These are phyloP conservation scores for Penicillium canescens DNA, from an alignment of 495 filamentous ascomycete genomes.

Conservation along the genomic window DNA sequence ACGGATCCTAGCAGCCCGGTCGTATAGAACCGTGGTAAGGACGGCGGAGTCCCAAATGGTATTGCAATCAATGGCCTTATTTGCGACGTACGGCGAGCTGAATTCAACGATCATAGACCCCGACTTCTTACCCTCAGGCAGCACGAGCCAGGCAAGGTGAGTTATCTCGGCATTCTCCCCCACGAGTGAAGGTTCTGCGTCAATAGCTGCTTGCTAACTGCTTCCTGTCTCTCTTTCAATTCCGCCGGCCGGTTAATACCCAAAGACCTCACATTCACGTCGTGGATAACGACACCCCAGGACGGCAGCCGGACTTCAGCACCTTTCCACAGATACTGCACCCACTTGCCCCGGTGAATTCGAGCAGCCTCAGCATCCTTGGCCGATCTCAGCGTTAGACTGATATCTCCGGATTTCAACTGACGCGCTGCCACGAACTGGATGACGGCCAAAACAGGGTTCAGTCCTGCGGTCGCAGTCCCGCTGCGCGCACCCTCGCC, in stretches of 20 bases:
- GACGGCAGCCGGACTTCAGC: neutral
- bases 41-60: neutral
- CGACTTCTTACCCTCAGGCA: neutral
- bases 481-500: too few relatives aligned
- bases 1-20: neutral
- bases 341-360: neutral
- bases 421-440: neutral
- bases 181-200: neutral
- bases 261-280: neutral
- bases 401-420: slow-evolving; percentile 2
- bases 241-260: neutral
- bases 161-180: neutral
- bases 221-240: neutral
- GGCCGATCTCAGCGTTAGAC: neutral
- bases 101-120: neutral
- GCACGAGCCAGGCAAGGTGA: neutral
- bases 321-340: neutral
- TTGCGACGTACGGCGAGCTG: neutral
- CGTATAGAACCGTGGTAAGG: neutral
- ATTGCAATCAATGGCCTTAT: neutral
- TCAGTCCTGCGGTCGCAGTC: too few relatives aligned
- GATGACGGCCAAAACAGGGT: too few relatives aligned
- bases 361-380: neutral
- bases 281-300: neutral
- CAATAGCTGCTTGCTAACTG: neutral